A percentile compares a stretch with the other conserved stretches of the same genome.
These are phyloP conservation scores for Syncephalastrum racemosum DNA, from an alignment of 371 early-diverging fungal species.

Conservation along the genomic window DNA sequence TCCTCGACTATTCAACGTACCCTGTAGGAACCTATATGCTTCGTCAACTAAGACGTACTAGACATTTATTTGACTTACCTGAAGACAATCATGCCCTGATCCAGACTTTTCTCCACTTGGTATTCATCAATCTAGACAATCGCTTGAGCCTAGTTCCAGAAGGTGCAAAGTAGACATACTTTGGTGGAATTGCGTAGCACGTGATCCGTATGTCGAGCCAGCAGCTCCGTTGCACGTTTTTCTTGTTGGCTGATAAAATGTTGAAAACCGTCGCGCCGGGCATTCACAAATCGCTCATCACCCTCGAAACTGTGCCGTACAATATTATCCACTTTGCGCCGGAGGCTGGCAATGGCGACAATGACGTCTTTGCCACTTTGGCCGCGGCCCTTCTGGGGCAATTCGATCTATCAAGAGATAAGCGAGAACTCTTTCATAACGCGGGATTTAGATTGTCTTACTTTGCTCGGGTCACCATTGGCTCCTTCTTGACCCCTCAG, in stretches of 20 bases:
- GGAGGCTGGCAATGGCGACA: conserved; percentile 53
- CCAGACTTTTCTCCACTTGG: conserved; percentile 29
- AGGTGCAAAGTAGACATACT: conserved; percentile 6
- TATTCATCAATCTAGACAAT: conserved; percentile 1
- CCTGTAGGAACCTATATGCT: conserved; percentile 67
- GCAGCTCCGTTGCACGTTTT: conserved; percentile 82
- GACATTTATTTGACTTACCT: conserved; percentile 9
- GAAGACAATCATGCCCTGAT: conserved; percentile 36
- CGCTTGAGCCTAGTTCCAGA: neutral
- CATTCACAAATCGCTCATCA: conserved; percentile 62
- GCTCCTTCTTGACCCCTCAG: too few relatives aligned
- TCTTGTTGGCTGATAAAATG: conserved; percentile 79
- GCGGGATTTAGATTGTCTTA: too few relatives aligned
- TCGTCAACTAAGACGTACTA: conserved; percentile 16
- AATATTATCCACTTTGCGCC: conserved; percentile 68
- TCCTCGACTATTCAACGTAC: conserved; percentile 11
- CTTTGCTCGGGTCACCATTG: too few relatives aligned
- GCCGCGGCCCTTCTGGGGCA: neutral
- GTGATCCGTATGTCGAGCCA: conserved; percentile 46
- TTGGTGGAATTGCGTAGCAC: conserved; percentile 25
- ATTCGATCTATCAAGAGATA: too few relatives aligned
- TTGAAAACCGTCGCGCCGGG: conserved; percentile 82
- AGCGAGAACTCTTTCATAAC: too few relatives aligned
- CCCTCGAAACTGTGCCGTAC: conserved; percentile 65
- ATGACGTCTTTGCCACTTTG: conserved; percentile 21